Evolutionary conservation across 2,329 filamentous ascomycete genomes (phyloP), one percentile per base, ranked within the genome.

Genomic region (Penicillium concentricum): DNA sequence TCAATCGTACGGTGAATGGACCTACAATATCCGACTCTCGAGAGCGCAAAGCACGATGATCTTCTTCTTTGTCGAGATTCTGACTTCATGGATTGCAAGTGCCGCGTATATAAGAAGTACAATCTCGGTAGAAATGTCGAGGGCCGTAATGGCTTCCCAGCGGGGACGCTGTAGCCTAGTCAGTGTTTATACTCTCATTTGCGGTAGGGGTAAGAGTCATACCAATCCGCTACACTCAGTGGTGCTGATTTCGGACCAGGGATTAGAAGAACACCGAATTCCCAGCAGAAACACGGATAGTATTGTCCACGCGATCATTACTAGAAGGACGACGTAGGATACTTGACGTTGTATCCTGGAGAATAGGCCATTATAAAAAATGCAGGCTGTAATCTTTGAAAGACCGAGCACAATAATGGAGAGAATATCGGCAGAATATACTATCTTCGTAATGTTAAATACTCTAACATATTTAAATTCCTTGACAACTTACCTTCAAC

Each of bases 281-380:
- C 51, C 54, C 10, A 61, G 28, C 20, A 63, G 26, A 6, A 57
- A 2, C 5, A 53, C 24, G 3, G 59, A 50, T 8, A 59, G 0
- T 1, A 57, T 18, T 5, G 44, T 59, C 61, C 61, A 63, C 5
- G 44, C 18, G 15, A 58, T 10, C 16, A 52, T 56, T 4, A 16
- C 22, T 6, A 16, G 35, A 18, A 60, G 45, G 7, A 54, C 45
- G 2, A 22, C 18, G 28, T 54, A 54, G 22, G 53, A 54, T 2
- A 56, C 24, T 22, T 37, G 42, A 30, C 42, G 53, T 18, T 55
- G 56, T 1, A 59, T 45, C 7, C 57, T 51, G 3, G 56, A 59
- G 51, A 63, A 63, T 5, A 63, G 54, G 1, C 41, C 44, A 5
- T 59, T 53, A 30, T 63, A 63, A 39, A 63, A 63, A 6, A 63